These are phyloP conservation scores for Perkinsus chesapeaki DNA, from an alignment of 169 alveolate species.

Conservation along the genomic window DNA sequence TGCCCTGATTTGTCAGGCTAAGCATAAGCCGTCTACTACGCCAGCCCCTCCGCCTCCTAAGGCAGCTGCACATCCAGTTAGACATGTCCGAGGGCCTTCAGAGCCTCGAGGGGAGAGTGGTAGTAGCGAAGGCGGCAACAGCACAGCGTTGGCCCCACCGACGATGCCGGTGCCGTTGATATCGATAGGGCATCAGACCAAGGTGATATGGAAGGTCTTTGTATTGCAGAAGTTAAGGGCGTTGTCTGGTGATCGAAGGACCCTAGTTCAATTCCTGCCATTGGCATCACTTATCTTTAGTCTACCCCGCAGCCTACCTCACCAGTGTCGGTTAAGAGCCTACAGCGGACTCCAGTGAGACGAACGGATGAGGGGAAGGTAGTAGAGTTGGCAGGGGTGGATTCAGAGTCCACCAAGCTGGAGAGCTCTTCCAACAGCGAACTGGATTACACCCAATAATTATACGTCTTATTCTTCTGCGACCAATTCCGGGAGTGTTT, in stretches of 20 bases:
- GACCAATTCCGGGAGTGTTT: no score
- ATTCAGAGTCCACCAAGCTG: no score
- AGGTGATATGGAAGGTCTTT: no score
- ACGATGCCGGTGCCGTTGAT: not conserved
- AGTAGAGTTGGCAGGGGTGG: not conserved
- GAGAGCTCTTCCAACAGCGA: no score
- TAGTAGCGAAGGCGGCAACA: not conserved
- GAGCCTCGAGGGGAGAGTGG: not conserved
- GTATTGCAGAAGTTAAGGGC: no score
- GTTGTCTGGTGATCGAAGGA: no score
- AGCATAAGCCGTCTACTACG: not conserved
- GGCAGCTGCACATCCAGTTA: not conserved
- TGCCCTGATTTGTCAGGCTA: not conserved
- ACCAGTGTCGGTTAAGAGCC: no score
- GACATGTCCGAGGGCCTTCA: not conserved
- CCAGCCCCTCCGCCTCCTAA: not conserved
- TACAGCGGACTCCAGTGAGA: not conserved
- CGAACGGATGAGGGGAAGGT: not conserved
- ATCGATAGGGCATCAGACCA: not conserved
- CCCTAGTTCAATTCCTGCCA: no score
- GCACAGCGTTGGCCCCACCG: not conserved
- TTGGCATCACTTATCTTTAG: no score
- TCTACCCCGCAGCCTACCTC: no score
- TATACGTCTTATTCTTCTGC: no score
- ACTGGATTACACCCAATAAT: no score